Percentiles rank a stretch among this genome's conserved stretches.
Conservation (phyloP, 169 alveolate genomes). For the Cryptosporidium ubiquitum region DNA sequence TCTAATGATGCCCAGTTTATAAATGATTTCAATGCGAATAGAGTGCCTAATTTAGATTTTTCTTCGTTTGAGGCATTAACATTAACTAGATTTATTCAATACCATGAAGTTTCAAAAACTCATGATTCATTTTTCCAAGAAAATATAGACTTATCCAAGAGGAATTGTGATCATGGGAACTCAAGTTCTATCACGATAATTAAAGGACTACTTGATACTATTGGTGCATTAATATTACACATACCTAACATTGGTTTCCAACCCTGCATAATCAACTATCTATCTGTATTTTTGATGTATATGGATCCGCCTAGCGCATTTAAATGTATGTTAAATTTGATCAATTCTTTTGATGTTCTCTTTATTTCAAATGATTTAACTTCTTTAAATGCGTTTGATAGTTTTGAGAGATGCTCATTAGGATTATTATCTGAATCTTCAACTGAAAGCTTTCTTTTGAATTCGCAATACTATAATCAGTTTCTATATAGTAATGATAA, state of each 20-base stretch:
- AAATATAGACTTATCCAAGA: background rate
- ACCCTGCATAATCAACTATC: conserved; percentile 47
- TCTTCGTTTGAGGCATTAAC: conserved; percentile 39
- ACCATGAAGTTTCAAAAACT: conserved; percentile 6
- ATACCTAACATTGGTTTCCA: conserved; percentile 67
- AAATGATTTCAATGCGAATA: background rate
- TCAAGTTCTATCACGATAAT: conserved; percentile 21
- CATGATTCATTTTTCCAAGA: background rate
- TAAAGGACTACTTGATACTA: conserved; percentile 57
- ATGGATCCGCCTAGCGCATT: conserved; percentile 68
- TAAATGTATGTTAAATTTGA: conserved; percentile 66
- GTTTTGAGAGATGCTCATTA: background rate
- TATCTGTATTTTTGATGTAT: conserved; percentile 42
- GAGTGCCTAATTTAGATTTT: conserved; percentile 8
- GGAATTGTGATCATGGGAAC: background rate
- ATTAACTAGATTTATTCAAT: conserved; percentile 28
- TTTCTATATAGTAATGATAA: background rate
- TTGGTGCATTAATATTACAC: conserved; percentile 42
- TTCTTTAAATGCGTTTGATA: background rate
- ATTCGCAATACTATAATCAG: conserved; percentile 15
- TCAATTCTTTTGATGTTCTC: conserved; percentile 32
- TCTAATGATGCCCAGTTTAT: background rate
- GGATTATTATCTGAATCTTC: background rate
- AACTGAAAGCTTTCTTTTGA: background rate
- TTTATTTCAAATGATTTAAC: background rate